Percentiles rank a stretch among this genome's conserved stretches.
phyloP scores from a whole-genome alignment of 768 basidiomycete genomes.

The Boletus sp. region DNA sequence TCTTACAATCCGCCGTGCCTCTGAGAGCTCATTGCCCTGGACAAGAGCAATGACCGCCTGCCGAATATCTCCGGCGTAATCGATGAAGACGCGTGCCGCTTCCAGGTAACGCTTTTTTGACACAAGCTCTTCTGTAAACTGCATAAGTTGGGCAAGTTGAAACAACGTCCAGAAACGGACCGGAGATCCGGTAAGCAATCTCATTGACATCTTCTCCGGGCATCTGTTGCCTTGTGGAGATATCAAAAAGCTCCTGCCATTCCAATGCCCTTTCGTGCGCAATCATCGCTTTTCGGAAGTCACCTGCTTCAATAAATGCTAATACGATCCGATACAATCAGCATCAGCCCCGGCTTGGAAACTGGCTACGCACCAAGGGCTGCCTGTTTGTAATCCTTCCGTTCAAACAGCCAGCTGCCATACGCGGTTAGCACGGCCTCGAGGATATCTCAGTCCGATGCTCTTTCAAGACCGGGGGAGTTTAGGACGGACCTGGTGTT shows the following conservation, averaged over 20 bases:
- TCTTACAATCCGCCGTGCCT: slow-evolving; percentile 83
- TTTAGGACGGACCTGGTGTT: slow-evolving; percentile 52
- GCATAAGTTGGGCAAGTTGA: slow-evolving; percentile 2
- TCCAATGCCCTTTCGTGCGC: slow-evolving; percentile 84
- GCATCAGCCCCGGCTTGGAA: not conserved
- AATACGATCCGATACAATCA: slow-evolving; percentile 10
- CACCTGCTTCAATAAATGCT: slow-evolving; percentile 75
- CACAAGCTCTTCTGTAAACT: slow-evolving; percentile 66
- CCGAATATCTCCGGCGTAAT: slow-evolving; percentile 78
- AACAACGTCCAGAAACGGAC: slow-evolving; percentile 40
- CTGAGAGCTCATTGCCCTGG: slow-evolving; percentile 80
- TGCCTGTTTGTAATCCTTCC: slow-evolving; percentile 79
- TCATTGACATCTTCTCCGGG: slow-evolving; percentile 55
- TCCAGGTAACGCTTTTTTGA: slow-evolving; percentile 80
- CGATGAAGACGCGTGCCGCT: slow-evolving; percentile 77
- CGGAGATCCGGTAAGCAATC: slow-evolving; percentile 76
- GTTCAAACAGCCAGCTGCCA: slow-evolving; percentile 85
- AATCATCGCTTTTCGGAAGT: slow-evolving; percentile 72
- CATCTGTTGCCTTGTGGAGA: slow-evolving; percentile 56
- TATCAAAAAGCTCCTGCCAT: slow-evolving; percentile 90
- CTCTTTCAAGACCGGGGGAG: not conserved
- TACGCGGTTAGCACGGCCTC: slow-evolving; percentile 73
- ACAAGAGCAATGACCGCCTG: slow-evolving; percentile 75
- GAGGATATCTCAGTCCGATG: slow-evolving; percentile 9
- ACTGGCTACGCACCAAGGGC: slow-evolving; percentile 59